Percentiles rank a stretch among this genome's conserved stretches.
phyloP scores from a whole-genome alignment of 768 basidiomycete genomes.

The Boletus vermiculosoides region DNA sequence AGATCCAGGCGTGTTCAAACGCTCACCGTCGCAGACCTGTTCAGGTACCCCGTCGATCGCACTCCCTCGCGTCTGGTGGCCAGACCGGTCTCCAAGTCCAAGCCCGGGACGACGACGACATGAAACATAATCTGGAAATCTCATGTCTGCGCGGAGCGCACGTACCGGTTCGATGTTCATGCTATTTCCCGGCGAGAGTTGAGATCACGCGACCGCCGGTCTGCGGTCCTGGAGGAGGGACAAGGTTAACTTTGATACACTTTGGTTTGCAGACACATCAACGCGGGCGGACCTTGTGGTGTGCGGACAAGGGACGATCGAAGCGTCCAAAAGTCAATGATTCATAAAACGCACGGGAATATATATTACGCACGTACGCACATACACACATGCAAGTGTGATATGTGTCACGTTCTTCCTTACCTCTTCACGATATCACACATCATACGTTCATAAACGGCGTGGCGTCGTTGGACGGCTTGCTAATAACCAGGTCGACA shows the following conservation, averaged over 20 bases:
- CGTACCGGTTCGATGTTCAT: neutral
- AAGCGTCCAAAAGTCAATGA: neutral
- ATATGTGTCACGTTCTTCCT: neutral
- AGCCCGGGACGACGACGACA: neutral
- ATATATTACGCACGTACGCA: neutral
- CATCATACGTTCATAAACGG: neutral
- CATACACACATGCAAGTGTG: too few relatives aligned
- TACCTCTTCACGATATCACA: neutral
- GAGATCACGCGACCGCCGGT: conserved; percentile 1
- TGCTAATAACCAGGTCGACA: neutral
- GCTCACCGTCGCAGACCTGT: neutral
- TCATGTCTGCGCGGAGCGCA: conserved; percentile 2
- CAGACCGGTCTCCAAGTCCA: neutral
- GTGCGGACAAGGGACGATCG: neutral
- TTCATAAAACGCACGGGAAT: neutral
- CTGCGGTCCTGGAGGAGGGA: neutral
- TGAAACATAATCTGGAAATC: neutral
- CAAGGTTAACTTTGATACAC: conserved; percentile 15
- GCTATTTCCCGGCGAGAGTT: neutral
- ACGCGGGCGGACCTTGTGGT: conserved; percentile 15
- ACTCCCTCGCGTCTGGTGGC: neutral
- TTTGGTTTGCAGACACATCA: neutral
- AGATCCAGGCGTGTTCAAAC: neutral
- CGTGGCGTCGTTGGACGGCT: neutral
- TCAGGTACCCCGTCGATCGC: too few relatives aligned